Evolutionary conservation across 2,329 filamentous ascomycete genomes (phyloP), one percentile per base, ranked within the genome.

Genomic region (Colletotrichum sp.): DNA sequence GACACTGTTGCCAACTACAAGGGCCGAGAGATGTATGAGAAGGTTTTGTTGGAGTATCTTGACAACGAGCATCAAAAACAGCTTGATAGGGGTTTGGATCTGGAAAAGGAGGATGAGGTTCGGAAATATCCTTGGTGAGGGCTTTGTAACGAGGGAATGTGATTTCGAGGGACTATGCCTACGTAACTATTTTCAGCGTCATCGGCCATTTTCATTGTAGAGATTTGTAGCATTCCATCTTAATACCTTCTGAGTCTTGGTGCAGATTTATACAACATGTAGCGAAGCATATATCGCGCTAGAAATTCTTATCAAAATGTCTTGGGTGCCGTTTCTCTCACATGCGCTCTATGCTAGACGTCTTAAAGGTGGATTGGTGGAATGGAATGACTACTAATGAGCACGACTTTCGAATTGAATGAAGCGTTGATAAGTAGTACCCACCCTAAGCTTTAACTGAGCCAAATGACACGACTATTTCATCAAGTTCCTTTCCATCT

Each of bases 1-100:
- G 92, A 93, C 58, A 93, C 95, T 84, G 94, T 97, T 9, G 90
- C 90, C 18, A 86, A 86, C 78, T 98, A 98, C 82, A 97, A 97
- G 85, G 95, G 95, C 0, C 92, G 89, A 81, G 93, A 95, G 78
- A 91, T 89, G 85, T 98, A 96, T 83, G 90, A 88, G 24, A 91
- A 93, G 30, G 92, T 96, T 1, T 79, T 98, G 81, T 84, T 98
- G 76, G 93, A 95, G 82, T 98, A 93, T 84, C 83, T 98, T 76
- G 95, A 98, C 84, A 80, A 80, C 78, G 94, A 93, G 86, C 94
- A 97, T 84, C 84, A 90, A 82, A 93, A 94, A 85, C 95, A 98
- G 85, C 77, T 96, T 4, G 88, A 88, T n/a, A 85, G 84, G 15
- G 95, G 95, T 0, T 79, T 96, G 79, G 90, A 94, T 75, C 15